A percentile compares a stretch with the other conserved stretches of the same genome.
Conservation (phyloP, 441 rosid genomes). For the Syzygium syzygioides region DNA sequence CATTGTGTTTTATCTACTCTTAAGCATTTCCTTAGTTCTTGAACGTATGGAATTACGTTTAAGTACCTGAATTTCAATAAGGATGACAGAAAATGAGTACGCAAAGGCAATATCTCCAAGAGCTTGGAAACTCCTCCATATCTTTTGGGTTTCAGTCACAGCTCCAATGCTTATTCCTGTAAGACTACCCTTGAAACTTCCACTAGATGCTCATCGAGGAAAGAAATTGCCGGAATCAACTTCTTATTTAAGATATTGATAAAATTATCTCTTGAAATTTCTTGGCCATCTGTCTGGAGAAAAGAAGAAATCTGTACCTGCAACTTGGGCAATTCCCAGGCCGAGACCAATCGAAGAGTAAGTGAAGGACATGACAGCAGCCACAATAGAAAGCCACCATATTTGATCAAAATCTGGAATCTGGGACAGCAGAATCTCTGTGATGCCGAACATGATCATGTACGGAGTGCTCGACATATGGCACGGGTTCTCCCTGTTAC, state of each 20-base stretch:
- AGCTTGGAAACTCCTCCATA: constrained; percentile 40
- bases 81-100: constrained; percentile 31
- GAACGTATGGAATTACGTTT: not conserved
- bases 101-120: constrained; percentile 43
- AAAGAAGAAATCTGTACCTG: not conserved
- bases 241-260: not conserved
- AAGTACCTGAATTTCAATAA: constrained; percentile 42
- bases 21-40: not conserved
- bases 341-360: constrained; percentile 4
- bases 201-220: constrained; percentile 17
- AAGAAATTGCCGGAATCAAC: not conserved
- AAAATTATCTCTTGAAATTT: not conserved
- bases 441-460: constrained; percentile 8
- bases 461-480: constrained; percentile 2
- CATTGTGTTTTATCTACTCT: not conserved
- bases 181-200: constrained; percentile 36
- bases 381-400: constrained; percentile 12
- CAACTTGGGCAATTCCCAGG: constrained; percentile 4
- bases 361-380: constrained; percentile 9
- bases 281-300: not conserved
- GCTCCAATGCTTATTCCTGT: constrained; percentile 28
- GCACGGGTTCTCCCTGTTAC: not conserved
- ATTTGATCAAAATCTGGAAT: constrained; percentile 6
- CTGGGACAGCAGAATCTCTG: constrained; percentile 10
- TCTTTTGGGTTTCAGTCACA: constrained; percentile 31